Base-by-base conservation (phyloP, 805 yeast genomes). In the Sugiyamaella floridensis region DNA sequence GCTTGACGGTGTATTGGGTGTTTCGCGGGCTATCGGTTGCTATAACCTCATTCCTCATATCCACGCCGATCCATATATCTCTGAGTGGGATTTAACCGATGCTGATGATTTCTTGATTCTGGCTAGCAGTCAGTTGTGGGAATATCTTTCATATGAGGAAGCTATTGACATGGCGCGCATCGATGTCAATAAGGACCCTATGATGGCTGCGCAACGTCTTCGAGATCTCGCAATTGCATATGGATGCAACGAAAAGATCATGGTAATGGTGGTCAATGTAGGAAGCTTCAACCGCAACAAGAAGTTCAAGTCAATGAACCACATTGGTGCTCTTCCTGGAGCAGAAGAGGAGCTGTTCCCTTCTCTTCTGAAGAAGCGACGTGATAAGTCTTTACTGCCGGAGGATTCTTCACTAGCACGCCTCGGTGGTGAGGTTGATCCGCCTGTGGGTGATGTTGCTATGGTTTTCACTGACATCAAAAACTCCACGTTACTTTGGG, bases 381-480 rank as follows among this genome's bases (percentile, higher is more conserved):
- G 81, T 56, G 83, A 77, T 47, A 67, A 79, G 67, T 63, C 81
- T 58, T 68, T 75, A 9, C 65, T 74, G 16, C 79, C 80, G 2
- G 89, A 83, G 48, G 97, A 90, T 67, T 80, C 95, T 0, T 78
- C 83, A 1, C 73, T 90, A 59, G 81, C 96, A 61, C 80, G 95
- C 63, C 73, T 89, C 51, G 95, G 88, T 3, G 63, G 63, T 9
- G 99, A 93, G 64, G 90, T 93, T 54, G 83, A 85, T 9, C 97
- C 99, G 2, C 99, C 99, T 1, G 83, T 84, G 5, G 98, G 98
- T 1, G 89, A 89, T 48, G 73, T 93, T 48, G 97, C 99, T 0
- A 84, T 93, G 80, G 97, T 92, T 0, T 93, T 93, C 70, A 93
- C 99, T 0, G 99, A 93, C 78, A 93, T 93, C 60, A 89, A 92